Percentiles rank a stretch among this genome's conserved stretches.
These are phyloP conservation scores for Trypanosoma brucei DNA, from an alignment of 208 protist genomes.

Conservation along the genomic window DNA sequence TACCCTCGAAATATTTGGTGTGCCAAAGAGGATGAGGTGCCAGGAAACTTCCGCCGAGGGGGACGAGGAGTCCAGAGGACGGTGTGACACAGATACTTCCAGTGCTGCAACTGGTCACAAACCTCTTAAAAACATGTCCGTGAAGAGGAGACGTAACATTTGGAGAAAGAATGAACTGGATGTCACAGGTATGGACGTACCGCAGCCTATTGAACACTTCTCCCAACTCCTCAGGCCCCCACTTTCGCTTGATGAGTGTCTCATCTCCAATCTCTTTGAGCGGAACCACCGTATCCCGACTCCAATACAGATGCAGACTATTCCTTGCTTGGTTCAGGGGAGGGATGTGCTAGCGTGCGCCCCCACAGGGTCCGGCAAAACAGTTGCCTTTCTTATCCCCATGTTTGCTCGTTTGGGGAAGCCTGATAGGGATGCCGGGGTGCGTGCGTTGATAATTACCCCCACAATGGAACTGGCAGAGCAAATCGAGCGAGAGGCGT, in stretches of 20 bases:
- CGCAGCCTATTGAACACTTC: slow-evolving; percentile 81
- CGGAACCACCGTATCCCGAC: slow-evolving; percentile 90
- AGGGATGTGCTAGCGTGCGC: slow-evolving; percentile 88
- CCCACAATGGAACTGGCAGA: slow-evolving; percentile 96
- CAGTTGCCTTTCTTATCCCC: slow-evolving; percentile 92
- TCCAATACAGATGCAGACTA: slow-evolving; percentile 96
- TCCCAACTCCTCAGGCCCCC: slow-evolving; percentile 78
- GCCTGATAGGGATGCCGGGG: slow-evolving; percentile 68
- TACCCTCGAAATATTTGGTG: slow-evolving; percentile 56
- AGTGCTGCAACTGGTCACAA: slow-evolving; percentile 16
- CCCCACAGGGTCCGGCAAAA: slow-evolving; percentile 95
- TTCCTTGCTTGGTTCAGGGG: slow-evolving; percentile 87
- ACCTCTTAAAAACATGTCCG: slow-evolving; percentile 66
- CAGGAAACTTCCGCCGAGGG: background rate
- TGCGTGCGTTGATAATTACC: slow-evolving; percentile 92
- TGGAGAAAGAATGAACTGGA: slow-evolving; percentile 79
- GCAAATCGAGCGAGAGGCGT: slow-evolving; percentile 94
- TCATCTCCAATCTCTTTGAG: slow-evolving; percentile 80
- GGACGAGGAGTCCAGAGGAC: background rate
- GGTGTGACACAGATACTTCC: background rate
- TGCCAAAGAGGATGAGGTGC: background rate
- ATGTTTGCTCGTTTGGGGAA: slow-evolving; percentile 87
- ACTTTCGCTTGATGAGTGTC: slow-evolving; percentile 59
- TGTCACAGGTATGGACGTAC: slow-evolving; percentile 71
- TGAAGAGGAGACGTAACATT: slow-evolving; percentile 75